Evolutionary conservation across 305 asterid genomes (phyloP), one percentile per base, ranked within the genome.

Genomic region (Fraxinus sp.): DNA sequence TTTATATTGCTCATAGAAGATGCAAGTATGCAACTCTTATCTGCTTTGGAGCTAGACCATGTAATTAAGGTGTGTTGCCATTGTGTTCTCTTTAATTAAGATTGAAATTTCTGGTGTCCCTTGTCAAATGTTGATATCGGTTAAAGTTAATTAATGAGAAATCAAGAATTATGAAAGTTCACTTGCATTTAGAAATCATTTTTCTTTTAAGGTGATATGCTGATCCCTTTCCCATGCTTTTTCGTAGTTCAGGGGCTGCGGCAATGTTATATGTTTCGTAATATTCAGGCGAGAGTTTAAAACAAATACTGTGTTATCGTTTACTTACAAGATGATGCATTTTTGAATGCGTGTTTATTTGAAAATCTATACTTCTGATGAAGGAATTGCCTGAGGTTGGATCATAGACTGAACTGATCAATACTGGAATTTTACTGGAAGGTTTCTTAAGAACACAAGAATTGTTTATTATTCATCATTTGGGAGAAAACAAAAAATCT

Each of bases 61-160:
- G 81, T 75, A 13, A 82, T 84, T 79, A 79, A 86, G 87, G 80
- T 78, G 20, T 73, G 82, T 52, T 79, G 73, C 64, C 22, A 8
- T 72, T n/a, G 49, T 83, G 39, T 81, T 79, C 43, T 52, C 78
- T 55, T 75, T 66, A 62, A 77, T 77, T n/a, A 71, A 78, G 49
- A 43, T 77, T 79, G 89, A 79, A 79, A 64, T 78, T 83, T 82
- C 4, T 84, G 74, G 85, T 43, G 70, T 26, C 82, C 77, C 59
- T 46, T 80, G 30, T 81, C 49, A 85, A 90, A 71, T 83, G 89
- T 89, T 82, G 59, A 89, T 90, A 90, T 78, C 71, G 79, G 77
- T 89, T 9, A 7, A 83, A 78, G 52, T 81, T 83, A 64, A 24
- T 28, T 74, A 26, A 6, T 24, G 6, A n/a, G 1, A 77, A 78